phyloP scores from a whole-genome alignment of 2,329 filamentous ascomycete species.

The Intubia oerlemansii region DNA sequence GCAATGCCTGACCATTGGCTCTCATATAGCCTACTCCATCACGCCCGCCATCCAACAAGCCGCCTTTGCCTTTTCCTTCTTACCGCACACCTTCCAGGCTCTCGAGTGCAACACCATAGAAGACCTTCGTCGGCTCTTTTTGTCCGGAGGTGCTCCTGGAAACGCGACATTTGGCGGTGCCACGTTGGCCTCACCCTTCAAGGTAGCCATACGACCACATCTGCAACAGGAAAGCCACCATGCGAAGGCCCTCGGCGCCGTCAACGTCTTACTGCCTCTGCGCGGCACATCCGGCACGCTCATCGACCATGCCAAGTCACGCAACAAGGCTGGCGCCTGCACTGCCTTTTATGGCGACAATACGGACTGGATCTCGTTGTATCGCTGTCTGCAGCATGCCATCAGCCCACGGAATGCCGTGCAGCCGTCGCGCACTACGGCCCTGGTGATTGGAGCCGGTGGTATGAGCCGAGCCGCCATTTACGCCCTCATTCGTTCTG shows the following conservation, averaged over 20 bases:
- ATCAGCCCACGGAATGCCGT: constrained; percentile 45
- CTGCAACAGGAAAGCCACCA: constrained; percentile 45
- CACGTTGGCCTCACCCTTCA: constrained; percentile 47
- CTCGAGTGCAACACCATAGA: constrained; percentile 38
- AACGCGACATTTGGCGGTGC: constrained; percentile 39
- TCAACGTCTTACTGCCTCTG: constrained; percentile 50
- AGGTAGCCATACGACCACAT: constrained; percentile 42
- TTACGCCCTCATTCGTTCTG: constrained; percentile 52
- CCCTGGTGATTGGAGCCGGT: constrained; percentile 37
- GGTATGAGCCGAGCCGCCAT: constrained; percentile 57
- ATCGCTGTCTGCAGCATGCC: constrained; percentile 41
- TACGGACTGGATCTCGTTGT: constrained; percentile 18
- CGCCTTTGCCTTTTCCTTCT: constrained; percentile 41
- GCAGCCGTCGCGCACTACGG: constrained; percentile 28
- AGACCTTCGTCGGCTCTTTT: constrained; percentile 35
- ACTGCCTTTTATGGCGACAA: constrained; percentile 40
- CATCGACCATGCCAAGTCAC: constrained; percentile 32
- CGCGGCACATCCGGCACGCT: constrained; percentile 20
- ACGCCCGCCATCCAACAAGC: constrained; percentile 54
- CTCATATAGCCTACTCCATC: constrained; percentile 45
- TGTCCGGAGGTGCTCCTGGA: constrained; percentile 17
- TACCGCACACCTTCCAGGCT: constrained; percentile 43
- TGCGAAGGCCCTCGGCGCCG: constrained; percentile 47
- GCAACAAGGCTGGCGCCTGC: constrained; percentile 38
- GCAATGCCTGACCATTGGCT: constrained; percentile 47